These are phyloP conservation scores for Neurospora sp. DNA, from an alignment of 495 filamentous ascomycete species.

Conservation along the genomic window DNA sequence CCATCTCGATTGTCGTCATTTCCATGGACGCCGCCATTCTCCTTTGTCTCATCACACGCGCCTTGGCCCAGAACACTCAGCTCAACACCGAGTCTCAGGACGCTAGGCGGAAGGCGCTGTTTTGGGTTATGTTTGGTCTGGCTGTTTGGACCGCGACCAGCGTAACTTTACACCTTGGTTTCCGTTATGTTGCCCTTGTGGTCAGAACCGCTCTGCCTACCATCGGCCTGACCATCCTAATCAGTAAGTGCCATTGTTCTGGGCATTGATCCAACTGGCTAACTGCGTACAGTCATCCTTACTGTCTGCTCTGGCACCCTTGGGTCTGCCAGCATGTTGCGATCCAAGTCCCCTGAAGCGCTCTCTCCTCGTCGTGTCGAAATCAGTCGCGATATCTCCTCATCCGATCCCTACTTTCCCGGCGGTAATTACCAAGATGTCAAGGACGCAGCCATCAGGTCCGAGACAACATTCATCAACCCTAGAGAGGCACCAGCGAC, in stretches of 20 bases:
- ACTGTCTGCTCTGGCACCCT: slow-evolving; percentile 17
- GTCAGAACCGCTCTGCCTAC: slow-evolving; percentile 40
- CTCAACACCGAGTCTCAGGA: slow-evolving; percentile 2
- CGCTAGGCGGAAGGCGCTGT: slow-evolving; percentile 24
- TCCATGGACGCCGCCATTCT: slow-evolving; percentile 37
- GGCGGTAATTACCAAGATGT: slow-evolving; percentile 37
- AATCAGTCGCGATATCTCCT: slow-evolving; percentile 30
- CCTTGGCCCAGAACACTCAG: slow-evolving; percentile 15
- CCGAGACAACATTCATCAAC: slow-evolving; percentile 27
- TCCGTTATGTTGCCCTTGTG: slow-evolving; percentile 28
- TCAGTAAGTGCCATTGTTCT: slow-evolving; percentile 26
- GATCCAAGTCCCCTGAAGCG: slow-evolving; percentile 20
- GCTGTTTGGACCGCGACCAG: slow-evolving; percentile 41
- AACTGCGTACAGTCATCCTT: slow-evolving; percentile 16
- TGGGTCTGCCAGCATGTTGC: slow-evolving; percentile 3
- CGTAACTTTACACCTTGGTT: slow-evolving; percentile 37
- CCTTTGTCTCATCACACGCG: slow-evolving; percentile 23
- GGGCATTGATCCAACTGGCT: neutral
- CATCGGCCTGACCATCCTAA: slow-evolving; percentile 36
- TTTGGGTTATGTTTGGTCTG: slow-evolving; percentile 32
- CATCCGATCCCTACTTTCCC: slow-evolving; percentile 34
- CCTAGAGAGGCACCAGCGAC: slow-evolving; percentile 18
- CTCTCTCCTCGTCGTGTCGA: slow-evolving; percentile 19
- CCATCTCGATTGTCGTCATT: slow-evolving; percentile 32
- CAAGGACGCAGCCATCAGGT: slow-evolving; percentile 28